A percentile compares a stretch with the other conserved stretches of the same genome.
These are phyloP conservation scores for Saccharomycopsis babjevae DNA, from an alignment of 805 yeast species.

Conservation along the genomic window DNA sequence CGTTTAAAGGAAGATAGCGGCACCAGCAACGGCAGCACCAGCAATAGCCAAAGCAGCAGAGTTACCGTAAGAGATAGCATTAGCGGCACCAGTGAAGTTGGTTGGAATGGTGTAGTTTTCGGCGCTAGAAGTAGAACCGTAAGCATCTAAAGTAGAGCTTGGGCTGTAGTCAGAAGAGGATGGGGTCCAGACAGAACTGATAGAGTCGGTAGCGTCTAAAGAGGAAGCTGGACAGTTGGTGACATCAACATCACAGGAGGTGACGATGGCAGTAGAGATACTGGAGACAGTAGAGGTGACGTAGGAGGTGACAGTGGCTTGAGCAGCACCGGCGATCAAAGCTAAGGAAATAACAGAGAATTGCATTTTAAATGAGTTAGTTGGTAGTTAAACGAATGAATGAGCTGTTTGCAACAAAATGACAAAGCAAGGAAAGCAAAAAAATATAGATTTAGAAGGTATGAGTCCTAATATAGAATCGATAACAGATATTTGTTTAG, in stretches of 20 bases:
- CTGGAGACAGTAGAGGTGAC: slow-evolving; percentile 19
- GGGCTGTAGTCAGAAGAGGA: slow-evolving; percentile 6
- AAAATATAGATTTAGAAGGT: not conserved
- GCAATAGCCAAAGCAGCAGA: slow-evolving; percentile 6
- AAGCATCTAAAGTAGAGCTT: slow-evolving; percentile 14
- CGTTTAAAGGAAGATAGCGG: slow-evolving; percentile 14
- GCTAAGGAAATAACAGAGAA: slow-evolving; percentile 30
- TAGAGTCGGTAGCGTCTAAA: slow-evolving; percentile 19
- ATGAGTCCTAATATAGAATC: not conserved
- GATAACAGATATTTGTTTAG: not conserved
- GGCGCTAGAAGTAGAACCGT: slow-evolving; percentile 10
- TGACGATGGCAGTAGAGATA: slow-evolving; percentile 18
- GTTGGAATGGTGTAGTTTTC: slow-evolving; percentile 4
- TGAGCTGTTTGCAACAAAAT: slow-evolving; percentile 14
- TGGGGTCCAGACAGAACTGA: slow-evolving; percentile 2
- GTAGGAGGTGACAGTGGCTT: slow-evolving; percentile 26
- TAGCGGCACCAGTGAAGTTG: slow-evolving; percentile 5
- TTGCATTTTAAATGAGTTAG: slow-evolving; percentile 26
- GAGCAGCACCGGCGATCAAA: slow-evolving; percentile 19
- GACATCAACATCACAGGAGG: slow-evolving; percentile 22
- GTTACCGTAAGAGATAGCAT: slow-evolving; percentile 5
- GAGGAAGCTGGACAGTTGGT: slow-evolving; percentile 19
- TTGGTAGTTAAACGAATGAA: not conserved
- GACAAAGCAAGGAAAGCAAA: slow-evolving; percentile 22
- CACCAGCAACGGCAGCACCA: slow-evolving; percentile 16